Percentiles rank a stretch among this genome's conserved stretches.
Conservation (phyloP, 345 rosid species). For the Rhodamnia rubescens region DNA sequence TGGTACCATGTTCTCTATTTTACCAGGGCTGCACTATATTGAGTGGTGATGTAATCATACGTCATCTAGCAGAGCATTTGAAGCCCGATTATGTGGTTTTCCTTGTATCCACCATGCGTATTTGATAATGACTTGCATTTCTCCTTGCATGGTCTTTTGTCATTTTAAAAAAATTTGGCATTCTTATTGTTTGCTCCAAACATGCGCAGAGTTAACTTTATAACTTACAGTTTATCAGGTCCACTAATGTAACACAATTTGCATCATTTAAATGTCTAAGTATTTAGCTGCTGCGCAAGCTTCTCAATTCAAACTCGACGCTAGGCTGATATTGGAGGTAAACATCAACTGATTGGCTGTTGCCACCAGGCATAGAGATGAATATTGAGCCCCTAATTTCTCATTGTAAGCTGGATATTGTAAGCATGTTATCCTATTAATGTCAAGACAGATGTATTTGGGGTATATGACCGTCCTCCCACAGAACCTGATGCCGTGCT, state of each 20-base stretch:
- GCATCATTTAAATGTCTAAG: neutral
- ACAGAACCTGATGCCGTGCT: conserved; percentile 62
- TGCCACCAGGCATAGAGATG: neutral
- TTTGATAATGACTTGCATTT: neutral
- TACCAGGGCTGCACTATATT: conserved; percentile 85
- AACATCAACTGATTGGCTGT: neutral
- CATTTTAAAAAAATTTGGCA: neutral
- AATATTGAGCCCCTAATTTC: neutral
- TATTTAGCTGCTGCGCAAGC: neutral
- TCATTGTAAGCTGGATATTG: neutral
- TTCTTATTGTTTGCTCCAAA: neutral
- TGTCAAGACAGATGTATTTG: conserved; percentile 71
- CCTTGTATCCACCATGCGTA: conserved; percentile 53
- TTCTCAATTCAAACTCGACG: neutral
- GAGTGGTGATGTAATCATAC: conserved; percentile 91
- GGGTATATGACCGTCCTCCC: conserved; percentile 89
- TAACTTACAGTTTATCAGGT: neutral
- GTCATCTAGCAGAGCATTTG: conserved; percentile 68
- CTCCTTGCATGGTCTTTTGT: neutral
- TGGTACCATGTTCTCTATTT: neutral
- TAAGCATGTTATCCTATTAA: conserved; percentile 27
- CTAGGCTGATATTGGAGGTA: neutral
- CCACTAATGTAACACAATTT: neutral
- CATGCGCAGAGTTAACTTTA: neutral
- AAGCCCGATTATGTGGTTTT: conserved; percentile 81